phyloP scores from a whole-genome alignment of 306 rosid genomes.

The Morella rubra region DNA sequence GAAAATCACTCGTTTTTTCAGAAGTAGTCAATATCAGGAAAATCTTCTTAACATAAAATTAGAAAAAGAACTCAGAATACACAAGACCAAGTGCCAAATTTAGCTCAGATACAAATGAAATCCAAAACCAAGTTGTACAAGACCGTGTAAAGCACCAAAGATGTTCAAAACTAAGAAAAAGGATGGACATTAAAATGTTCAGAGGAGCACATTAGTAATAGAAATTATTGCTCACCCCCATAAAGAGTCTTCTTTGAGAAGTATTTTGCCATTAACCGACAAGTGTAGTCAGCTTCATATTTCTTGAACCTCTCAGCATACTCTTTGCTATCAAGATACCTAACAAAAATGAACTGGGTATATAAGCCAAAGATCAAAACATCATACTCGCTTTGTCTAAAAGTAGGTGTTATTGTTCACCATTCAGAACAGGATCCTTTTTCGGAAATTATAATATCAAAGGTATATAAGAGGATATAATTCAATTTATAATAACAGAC shows the following conservation, averaged over 20 bases:
- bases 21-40: background rate
- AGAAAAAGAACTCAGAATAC: background rate
- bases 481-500: background rate
- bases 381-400: background rate
- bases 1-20: background rate
- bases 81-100: background rate
- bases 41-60: background rate
- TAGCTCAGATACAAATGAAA: background rate
- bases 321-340: slow-evolving; percentile 28
- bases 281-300: slow-evolving; percentile 50
- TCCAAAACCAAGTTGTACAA: background rate
- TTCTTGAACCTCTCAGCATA: slow-evolving; percentile 48
- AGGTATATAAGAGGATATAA: background rate
- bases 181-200: background rate
- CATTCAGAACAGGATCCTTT: too few species aligned
- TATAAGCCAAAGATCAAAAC: background rate
- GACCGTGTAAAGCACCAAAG: background rate
- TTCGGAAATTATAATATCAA: too few species aligned
- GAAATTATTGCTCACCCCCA: slow-evolving; percentile 38
- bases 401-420: background rate
- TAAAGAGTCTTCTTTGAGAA: slow-evolving; percentile 48
- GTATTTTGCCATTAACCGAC: slow-evolving; percentile 48
- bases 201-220: background rate
- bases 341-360: slow-evolving; percentile 22
- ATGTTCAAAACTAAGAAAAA: background rate